phyloP scores from a whole-genome alignment of 2,329 filamentous ascomycete genomes.

The Mollisia scopiformis region DNA sequence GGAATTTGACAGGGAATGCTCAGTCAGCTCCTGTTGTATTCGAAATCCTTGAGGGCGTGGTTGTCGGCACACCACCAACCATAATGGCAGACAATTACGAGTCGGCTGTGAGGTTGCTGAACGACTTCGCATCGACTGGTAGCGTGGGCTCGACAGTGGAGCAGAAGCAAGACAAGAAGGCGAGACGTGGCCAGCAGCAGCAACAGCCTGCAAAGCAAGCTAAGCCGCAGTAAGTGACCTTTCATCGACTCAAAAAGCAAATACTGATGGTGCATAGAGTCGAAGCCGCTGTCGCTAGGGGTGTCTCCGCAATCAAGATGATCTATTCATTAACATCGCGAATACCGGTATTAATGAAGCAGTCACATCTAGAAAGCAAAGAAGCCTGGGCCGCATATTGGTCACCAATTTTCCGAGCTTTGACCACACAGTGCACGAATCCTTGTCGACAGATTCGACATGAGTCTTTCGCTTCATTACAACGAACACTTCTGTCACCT shows the following conservation, averaged over 20 bases:
- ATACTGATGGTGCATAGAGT: conserved; percentile 49
- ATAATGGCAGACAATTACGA: conserved; percentile 97
- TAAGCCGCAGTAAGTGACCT: conserved; percentile 56
- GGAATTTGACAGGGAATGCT: conserved; percentile 69
- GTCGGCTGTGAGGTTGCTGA: conserved; percentile 79
- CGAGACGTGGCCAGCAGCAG: conserved; percentile 36
- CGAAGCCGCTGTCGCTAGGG: conserved; percentile 74
- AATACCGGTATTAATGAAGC: conserved; percentile 85
- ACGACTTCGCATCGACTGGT: conserved; percentile 86
- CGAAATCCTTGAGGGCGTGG: conserved; percentile 79
- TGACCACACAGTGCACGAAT: conserved; percentile 91
- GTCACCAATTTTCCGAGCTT: conserved; percentile 88
- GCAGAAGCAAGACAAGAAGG: conserved; percentile 63
- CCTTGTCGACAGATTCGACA: conserved; percentile 92
- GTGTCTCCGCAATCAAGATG: conserved; percentile 78
- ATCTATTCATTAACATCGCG: conserved; percentile 82
- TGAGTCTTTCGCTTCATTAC: conserved; percentile 82
- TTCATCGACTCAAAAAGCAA: conserved; percentile 8
- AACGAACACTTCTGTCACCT: conserved; percentile 82
- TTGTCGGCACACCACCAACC: conserved; percentile 71
- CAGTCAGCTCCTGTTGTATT: conserved; percentile 81
- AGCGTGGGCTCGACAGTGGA: conserved; percentile 72
- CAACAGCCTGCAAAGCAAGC: conserved; percentile 45
- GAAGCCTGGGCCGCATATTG: conserved; percentile 98
- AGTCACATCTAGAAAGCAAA: conserved; percentile 86